Conservation (phyloP, 2,329 filamentous ascomycete genomes). For the Colletotrichum sansevieriae region DNA sequence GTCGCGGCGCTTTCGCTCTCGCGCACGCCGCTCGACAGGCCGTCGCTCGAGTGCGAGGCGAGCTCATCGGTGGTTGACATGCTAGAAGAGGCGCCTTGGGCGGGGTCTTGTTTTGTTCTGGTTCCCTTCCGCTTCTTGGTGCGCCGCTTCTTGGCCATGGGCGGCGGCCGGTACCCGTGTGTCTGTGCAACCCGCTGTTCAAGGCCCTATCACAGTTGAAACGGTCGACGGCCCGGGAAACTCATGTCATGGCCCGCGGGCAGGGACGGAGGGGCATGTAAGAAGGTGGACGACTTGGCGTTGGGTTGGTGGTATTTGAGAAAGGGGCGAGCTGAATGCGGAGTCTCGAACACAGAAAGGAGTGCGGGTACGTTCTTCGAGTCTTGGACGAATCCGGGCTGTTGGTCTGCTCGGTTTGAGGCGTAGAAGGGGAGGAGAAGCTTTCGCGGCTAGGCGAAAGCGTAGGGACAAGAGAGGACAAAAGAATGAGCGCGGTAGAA, state of each 20-base stretch:
- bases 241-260: conserved; percentile 35
- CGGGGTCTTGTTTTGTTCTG: conserved; percentile 41
- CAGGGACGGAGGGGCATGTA: conserved; percentile 8
- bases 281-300: conserved; percentile 3
- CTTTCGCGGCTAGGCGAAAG: neutral
- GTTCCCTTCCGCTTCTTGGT: conserved; percentile 47
- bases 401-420: conserved; percentile 18
- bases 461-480: conserved; percentile 5
- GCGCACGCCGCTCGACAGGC: conserved; percentile 48
- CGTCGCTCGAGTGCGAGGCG: conserved; percentile 52
- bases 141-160: conserved; percentile 54
- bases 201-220: conserved; percentile 34
- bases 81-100: conserved; percentile 42
- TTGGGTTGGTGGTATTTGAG: neutral
- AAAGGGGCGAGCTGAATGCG: conserved; percentile 22
- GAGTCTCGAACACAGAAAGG: conserved; percentile 9
- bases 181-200: conserved; percentile 36
- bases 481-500: conserved; percentile 28
- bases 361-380: conserved; percentile 9
- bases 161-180: conserved; percentile 42
- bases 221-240: conserved; percentile 16
- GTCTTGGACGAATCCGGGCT: conserved; percentile 23
- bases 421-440: neutral
- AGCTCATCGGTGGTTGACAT: conserved; percentile 51
- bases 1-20: conserved; percentile 52